Evolutionary conservation across 2,329 filamentous ascomycete species (phyloP).

Genomic region (Exophiala alcalophila): DNA sequence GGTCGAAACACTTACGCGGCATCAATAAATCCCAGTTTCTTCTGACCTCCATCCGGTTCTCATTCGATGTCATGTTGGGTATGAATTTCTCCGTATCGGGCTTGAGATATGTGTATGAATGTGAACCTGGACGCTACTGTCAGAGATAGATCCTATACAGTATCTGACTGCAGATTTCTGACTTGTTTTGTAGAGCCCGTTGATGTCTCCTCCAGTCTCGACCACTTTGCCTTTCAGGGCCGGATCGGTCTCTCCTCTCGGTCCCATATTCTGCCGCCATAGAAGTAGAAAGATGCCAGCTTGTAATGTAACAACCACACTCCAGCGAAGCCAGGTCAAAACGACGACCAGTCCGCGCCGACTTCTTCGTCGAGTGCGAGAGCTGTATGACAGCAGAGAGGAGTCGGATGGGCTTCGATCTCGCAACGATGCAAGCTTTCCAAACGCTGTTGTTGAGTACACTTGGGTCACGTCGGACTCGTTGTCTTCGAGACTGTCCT

Average conservation of each 20-base stretch:
- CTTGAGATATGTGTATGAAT: constrained; percentile 33
- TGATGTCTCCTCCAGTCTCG: constrained; percentile 37
- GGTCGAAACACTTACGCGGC: constrained; percentile 27
- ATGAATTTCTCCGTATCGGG: constrained; percentile 34
- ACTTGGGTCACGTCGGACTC: constrained; percentile 1
- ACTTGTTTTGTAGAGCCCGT: constrained; percentile 36
- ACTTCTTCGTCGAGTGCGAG: not conserved
- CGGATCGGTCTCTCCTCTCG: constrained; percentile 19
- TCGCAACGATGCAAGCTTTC: not conserved
- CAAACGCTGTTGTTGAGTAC: not conserved
- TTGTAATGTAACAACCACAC: constrained; percentile 31
- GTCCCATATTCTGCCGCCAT: constrained; percentile 1
- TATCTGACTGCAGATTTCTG: no score
- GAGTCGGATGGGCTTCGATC: not conserved
- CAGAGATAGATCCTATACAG: no score
- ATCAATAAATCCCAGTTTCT: constrained; percentile 36
- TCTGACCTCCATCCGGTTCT: constrained; percentile 33
- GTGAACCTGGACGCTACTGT: constrained; percentile 22
- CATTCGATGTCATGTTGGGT: constrained; percentile 35
- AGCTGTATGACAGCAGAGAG: constrained; percentile 3
- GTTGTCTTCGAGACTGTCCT: constrained; percentile 7
- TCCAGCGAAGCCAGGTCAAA: constrained; percentile 34
- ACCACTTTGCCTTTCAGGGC: constrained; percentile 12
- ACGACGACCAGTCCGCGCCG: constrained; percentile 4
- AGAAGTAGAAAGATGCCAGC: constrained; percentile 32